These are phyloP conservation scores for Podaxis sp. DNA, from an alignment of 768 basidiomycete genomes.

Conservation along the genomic window DNA sequence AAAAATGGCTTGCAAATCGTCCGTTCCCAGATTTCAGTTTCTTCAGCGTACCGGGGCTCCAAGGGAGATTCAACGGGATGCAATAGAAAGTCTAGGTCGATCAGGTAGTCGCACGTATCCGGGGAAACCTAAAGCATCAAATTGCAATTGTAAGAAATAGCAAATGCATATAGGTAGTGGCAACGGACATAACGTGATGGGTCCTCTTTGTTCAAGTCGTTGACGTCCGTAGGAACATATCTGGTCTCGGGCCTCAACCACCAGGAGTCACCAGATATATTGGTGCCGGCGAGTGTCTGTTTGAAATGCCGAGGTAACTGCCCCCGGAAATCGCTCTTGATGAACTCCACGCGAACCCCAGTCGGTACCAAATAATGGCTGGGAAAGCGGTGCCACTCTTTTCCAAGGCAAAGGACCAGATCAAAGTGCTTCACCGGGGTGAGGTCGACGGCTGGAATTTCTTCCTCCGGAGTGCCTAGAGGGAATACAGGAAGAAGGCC, in stretches of 20 bases:
- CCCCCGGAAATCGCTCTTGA: constrained; percentile 91
- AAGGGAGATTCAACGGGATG: constrained; percentile 52
- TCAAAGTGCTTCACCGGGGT: constrained; percentile 66
- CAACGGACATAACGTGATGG: constrained; percentile 68
- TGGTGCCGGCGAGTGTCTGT: background rate
- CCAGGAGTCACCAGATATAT: constrained; percentile 19
- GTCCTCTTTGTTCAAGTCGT: constrained; percentile 87
- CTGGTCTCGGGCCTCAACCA: constrained; percentile 68
- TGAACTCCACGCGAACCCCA: constrained; percentile 78
- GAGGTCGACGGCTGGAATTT: constrained; percentile 59
- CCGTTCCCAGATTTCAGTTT: constrained; percentile 74
- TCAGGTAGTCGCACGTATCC: constrained; percentile 80
- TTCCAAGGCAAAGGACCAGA: constrained; percentile 81
- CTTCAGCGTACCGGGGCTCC: constrained; percentile 81
- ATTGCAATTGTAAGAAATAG: constrained; percentile 5
- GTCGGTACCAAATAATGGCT: constrained; percentile 87
- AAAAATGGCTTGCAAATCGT: constrained; percentile 83
- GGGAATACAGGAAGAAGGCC: constrained; percentile 56
- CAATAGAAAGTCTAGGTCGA: constrained; percentile 85
- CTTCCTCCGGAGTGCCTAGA: constrained; percentile 37
- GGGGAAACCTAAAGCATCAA: constrained; percentile 56
- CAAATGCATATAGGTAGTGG: constrained; percentile 3
- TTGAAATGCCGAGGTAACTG: constrained; percentile 84
- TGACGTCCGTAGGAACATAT: constrained; percentile 63
- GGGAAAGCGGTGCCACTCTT: constrained; percentile 97